phyloP scores from a whole-genome alignment of 2,329 filamentous ascomycete genomes.

The Apiospora marii region DNA sequence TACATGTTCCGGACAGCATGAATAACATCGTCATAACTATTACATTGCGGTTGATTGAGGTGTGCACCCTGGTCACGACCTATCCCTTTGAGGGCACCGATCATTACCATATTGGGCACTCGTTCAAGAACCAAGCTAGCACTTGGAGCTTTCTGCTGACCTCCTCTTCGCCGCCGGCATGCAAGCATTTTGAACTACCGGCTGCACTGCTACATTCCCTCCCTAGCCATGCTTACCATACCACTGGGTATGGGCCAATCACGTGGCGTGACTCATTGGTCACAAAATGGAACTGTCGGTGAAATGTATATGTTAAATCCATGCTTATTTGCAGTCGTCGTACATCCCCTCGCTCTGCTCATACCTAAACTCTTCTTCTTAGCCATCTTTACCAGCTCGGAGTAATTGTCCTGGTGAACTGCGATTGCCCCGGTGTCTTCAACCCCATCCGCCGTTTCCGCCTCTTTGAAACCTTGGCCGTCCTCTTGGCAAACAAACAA shows the following conservation, averaged over 20 bases:
- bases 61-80: neutral
- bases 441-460: neutral
- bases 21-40: neutral
- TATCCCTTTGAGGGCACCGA: neutral
- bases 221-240: neutral
- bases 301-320: neutral
- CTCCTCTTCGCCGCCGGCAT: neutral
- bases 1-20: neutral
- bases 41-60: neutral
- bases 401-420: neutral
- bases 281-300: neutral
- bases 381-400: neutral
- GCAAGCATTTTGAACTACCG: neutral
- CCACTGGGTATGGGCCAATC: neutral
- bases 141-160: neutral
- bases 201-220: constrained; percentile 5
- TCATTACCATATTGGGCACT: neutral
- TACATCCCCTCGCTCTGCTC: neutral
- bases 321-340: neutral
- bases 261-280: neutral
- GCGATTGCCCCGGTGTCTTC: neutral
- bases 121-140: neutral
- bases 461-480: neutral
- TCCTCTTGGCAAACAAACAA: neutral
- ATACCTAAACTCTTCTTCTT: neutral